Evolutionary conservation across 805 yeast species (phyloP).

Genomic region (Zygosaccharomyces lentus): DNA sequence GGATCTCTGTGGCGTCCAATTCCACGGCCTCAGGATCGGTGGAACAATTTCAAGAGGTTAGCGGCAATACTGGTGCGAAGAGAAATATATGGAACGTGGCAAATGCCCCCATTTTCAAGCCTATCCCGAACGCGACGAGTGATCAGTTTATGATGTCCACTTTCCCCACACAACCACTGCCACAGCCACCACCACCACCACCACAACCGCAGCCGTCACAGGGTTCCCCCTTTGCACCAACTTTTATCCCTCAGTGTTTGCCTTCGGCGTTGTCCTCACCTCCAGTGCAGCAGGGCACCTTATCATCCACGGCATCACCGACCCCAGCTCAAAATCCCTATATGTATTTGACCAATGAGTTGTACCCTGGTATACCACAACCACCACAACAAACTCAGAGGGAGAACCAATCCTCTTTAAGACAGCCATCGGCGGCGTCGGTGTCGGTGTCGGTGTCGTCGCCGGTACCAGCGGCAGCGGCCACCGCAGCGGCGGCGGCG

Average conservation of each 20-base stretch:
- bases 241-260: conserved; percentile 4
- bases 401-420: not conserved
- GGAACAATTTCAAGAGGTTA: conserved; percentile 5
- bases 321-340: conserved; percentile 8
- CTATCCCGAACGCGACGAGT: conserved; percentile 8
- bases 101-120: conserved; percentile 29
- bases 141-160: conserved; percentile 1
- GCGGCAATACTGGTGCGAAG: conserved; percentile 4
- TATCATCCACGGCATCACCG: conserved; percentile 4
- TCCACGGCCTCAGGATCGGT: conserved; percentile 6
- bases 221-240: conserved; percentile 2
- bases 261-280: conserved; percentile 13
- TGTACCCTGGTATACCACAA: conserved; percentile 11
- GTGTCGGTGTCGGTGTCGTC: not conserved
- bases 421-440: not conserved
- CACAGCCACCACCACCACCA: conserved; percentile 2
- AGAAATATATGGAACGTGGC: conserved; percentile 31
- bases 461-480: not conserved
- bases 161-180: not conserved
- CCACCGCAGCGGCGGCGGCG: not conserved
- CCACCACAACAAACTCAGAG: conserved; percentile 4
- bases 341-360: conserved; percentile 8
- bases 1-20: conserved; percentile 11
- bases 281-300: not conserved
- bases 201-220: conserved; percentile 3